A percentile compares a stretch with the other conserved stretches of the same genome.
phyloP scores from a whole-genome alignment of 805 yeast genomes.

The Candida schatavii region DNA sequence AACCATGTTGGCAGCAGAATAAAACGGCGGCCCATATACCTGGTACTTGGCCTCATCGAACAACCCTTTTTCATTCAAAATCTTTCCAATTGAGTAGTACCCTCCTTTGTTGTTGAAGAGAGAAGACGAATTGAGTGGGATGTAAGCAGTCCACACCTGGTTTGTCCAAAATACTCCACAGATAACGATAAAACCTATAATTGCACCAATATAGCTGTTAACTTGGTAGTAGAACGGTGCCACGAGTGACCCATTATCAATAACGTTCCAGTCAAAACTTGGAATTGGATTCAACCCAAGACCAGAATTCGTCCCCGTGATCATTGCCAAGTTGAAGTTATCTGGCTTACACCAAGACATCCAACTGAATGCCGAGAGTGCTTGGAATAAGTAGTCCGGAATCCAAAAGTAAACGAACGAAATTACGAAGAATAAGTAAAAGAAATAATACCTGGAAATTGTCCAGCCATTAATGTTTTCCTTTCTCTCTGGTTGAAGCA shows the following conservation, averaged over 20 bases:
- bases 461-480: slow-evolving; percentile 30
- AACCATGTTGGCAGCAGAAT: slow-evolving; percentile 27
- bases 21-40: slow-evolving; percentile 27
- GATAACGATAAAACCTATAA: slow-evolving; percentile 17
- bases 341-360: slow-evolving; percentile 55
- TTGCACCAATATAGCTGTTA: slow-evolving; percentile 15
- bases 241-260: slow-evolving; percentile 28
- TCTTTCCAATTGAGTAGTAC: slow-evolving; percentile 37
- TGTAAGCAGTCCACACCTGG: slow-evolving; percentile 21
- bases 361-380: slow-evolving; percentile 50
- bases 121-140: slow-evolving; percentile 42
- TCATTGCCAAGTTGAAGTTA: slow-evolving; percentile 44
- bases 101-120: slow-evolving; percentile 50
- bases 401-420: slow-evolving; percentile 46
- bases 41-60: slow-evolving; percentile 22
- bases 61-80: slow-evolving; percentile 35
- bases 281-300: slow-evolving; percentile 54
- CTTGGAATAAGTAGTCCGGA: slow-evolving; percentile 27
- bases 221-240: slow-evolving; percentile 38
- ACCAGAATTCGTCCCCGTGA: slow-evolving; percentile 49
- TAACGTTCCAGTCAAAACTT: slow-evolving; percentile 51
- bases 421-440: slow-evolving; percentile 18
- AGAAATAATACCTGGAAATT: too few species aligned
- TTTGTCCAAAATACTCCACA: slow-evolving; percentile 20
- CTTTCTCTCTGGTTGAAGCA: slow-evolving; percentile 23